Evolutionary conservation across 2,329 filamentous ascomycete species (phyloP), one percentile per base, ranked within the genome.

Genomic region (Venturia aucupariae): DNA sequence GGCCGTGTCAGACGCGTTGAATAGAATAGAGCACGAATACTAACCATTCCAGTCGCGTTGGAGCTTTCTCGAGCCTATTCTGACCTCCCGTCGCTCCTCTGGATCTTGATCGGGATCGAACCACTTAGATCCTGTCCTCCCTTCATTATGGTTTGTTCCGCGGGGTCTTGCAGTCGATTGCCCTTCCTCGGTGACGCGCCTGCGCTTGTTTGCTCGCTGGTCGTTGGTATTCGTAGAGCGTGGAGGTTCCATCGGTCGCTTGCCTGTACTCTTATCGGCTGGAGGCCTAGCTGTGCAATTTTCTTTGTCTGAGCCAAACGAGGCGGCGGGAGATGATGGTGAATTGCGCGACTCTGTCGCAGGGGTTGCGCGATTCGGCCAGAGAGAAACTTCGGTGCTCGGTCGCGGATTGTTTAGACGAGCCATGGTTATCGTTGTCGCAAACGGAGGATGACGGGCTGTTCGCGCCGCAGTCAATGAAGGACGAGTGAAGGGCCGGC

Each of bases 61-160:
- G n/a, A 95, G 79, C 54, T 87, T 84, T 67, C 92, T 84, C 65
- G 92, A 81, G 11, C 81, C 82, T 65, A 85, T 85, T 66, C 92
- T 88, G 41, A 96, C 78, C 63, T 80, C 77, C 30, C 92, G 83
- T 48, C 91, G 85, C 74, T 92, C 84, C 54, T 88, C 84, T 15
- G 88, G 80, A 65, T 90, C 82, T 72, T 97, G 93, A 66, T 95
- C 87, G 0, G 92, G 92, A 71, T 97, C 89, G 74, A 92, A 96
- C 68, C 77, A 84, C 64, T 76, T 70, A 35, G 66, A 11, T 64
- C 66, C 39, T 69, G 69, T 60, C 70, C 69, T 51, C 72, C 63
- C 66, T 72, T 74, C 44, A 69, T 65, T 8, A 68, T 64, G 17
- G 41, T 22, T 66, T 24, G 27, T 35, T 62, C 35, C 59, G 35